These are phyloP conservation scores for Laburnicola sp. DNA, from an alignment of 2,329 filamentous ascomycete genomes.

Conservation along the genomic window DNA sequence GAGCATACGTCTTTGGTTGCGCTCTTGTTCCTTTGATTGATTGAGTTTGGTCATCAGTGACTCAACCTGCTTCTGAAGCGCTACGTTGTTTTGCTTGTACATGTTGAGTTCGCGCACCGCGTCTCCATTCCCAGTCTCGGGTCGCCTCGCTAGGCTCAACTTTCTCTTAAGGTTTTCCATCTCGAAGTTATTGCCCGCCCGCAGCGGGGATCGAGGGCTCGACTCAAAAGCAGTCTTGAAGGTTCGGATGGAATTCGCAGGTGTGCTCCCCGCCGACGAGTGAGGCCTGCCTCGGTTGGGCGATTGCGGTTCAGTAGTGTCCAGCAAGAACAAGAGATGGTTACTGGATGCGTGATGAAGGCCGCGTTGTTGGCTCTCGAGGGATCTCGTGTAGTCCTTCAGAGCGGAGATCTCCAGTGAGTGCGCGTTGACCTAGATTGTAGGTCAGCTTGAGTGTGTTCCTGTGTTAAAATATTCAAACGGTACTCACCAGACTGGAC, in stretches of 20 bases:
- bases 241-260: slow-evolving; percentile 25
- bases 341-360: slow-evolving; percentile 39
- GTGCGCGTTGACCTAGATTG: slow-evolving; percentile 36
- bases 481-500: slow-evolving; percentile 31
- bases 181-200: slow-evolving; percentile 31
- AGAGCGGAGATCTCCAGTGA: slow-evolving; percentile 46
- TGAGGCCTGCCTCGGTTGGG: slow-evolving; percentile 25
- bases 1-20: slow-evolving; percentile 33
- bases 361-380: slow-evolving; percentile 42
- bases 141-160: slow-evolving; percentile 38
- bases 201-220: slow-evolving; percentile 27
- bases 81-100: slow-evolving; percentile 42
- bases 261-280: slow-evolving; percentile 21
- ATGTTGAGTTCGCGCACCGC: slow-evolving; percentile 45
- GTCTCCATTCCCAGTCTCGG: slow-evolving; percentile 40
- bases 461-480: no score
- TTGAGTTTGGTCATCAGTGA: slow-evolving; percentile 47
- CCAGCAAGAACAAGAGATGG: slow-evolving; percentile 30
- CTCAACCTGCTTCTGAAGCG: slow-evolving; percentile 42
- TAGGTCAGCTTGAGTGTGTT: background rate
- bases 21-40: slow-evolving; percentile 43
- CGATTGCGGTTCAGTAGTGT: slow-evolving; percentile 28
- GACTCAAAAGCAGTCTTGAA: slow-evolving; percentile 31
- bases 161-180: slow-evolving; percentile 47
- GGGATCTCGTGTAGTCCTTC: slow-evolving; percentile 42